Evolutionary conservation across 805 yeast genomes (phyloP).

Genomic region (Dipodascus geniculatus): DNA sequence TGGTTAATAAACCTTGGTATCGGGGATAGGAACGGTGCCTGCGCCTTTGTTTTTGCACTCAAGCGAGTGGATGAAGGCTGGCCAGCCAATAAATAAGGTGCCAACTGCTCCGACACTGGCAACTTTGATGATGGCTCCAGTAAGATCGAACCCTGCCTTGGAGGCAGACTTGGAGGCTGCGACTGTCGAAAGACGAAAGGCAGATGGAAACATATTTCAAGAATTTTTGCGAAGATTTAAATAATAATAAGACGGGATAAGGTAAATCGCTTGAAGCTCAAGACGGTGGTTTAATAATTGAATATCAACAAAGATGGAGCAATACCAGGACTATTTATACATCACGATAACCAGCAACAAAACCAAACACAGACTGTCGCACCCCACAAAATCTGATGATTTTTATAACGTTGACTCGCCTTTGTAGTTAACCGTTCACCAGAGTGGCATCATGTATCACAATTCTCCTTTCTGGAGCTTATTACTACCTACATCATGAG

Average conservation of each 20-base stretch:
- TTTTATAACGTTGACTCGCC: too few species aligned
- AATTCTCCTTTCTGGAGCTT: not conserved
- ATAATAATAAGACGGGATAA: not conserved
- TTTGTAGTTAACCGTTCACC: too few species aligned
- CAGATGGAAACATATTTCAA: not conserved
- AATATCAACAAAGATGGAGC: too few species aligned
- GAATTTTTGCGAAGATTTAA: not conserved
- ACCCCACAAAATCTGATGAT: not conserved
- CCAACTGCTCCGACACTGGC: conserved; percentile 1
- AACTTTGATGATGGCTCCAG: not conserved
- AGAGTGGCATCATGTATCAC: not conserved
- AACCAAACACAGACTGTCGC: not conserved
- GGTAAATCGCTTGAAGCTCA: not conserved
- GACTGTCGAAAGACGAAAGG: not conserved
- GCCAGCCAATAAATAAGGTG: conserved; percentile 1
- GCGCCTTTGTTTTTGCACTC: not conserved
- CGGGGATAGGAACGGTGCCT: not conserved
- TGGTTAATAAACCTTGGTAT: not conserved
- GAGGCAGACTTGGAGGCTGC: not conserved
- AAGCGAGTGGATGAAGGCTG: not conserved
- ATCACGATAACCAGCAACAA: too few species aligned
- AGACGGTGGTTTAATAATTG: not conserved
- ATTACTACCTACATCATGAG: not conserved
- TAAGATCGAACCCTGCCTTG: not conserved
- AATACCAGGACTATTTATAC: too few species aligned